Base-by-base conservation (phyloP, 2,329 filamentous ascomycete genomes). In the Aspergillus pseudotamarii region DNA sequence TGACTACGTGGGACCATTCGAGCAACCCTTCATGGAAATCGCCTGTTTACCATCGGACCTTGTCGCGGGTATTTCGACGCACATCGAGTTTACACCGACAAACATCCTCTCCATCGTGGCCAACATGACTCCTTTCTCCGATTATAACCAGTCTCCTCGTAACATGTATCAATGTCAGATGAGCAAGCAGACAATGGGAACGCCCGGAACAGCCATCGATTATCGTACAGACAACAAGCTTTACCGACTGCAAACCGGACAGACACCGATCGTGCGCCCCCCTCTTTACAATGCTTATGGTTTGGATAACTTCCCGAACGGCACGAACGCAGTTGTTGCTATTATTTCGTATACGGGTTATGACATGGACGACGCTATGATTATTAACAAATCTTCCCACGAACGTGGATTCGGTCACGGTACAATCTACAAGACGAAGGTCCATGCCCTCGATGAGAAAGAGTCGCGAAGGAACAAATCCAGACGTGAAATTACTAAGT, bases 341-440 rank as follows among this genome's bases (percentile, higher is more conserved):
- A 96, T 99, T 77, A 97, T 99, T 67, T 97, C 94, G 0, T 99
- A 99, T 79, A 98, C 94, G 2, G 95, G 94, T 58, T 99, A 98
- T 81, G 95, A 99, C 85, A 99, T 99, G 95, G 95, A 99, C 84
- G 95, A 99, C 81, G 95, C 95, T 76, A 98, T 98, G 94, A 98
- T 99, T 75, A 85, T 99, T 76, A 98, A 98, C 84, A 98, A 98
- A 78, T 97, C 93, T 23, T 89, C 94, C 3, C 93, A 97, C 78
- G 95, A 99, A 79, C 89, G 95, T 70, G 95, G 95, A 16, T 98
- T 99, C 73, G 94, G 93, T 43, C 89, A 98, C 73, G 95, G 95
- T 60, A 96, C 94, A 6, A 93, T 99, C 71, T 99, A 97, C 85
- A 99, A 99, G 83, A 96, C 93, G 10, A 97, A 98, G 81, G 91